A percentile compares a stretch with the other conserved stretches of the same genome.
These are phyloP conservation scores for Coprinopsis cinerea DNA, from an alignment of 768 basidiomycete species.

Conservation along the genomic window DNA sequence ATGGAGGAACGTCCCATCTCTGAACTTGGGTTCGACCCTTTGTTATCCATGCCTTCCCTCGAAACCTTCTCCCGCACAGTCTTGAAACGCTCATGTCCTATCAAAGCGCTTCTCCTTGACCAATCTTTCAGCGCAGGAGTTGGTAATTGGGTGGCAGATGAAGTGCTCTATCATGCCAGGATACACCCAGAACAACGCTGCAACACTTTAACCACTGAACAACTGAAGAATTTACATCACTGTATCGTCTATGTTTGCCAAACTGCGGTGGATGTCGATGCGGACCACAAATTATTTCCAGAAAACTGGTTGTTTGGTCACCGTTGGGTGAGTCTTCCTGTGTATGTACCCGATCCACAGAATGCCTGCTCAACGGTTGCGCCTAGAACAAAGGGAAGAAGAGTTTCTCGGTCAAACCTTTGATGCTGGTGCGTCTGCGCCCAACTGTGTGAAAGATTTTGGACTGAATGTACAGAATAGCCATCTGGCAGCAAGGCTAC, in stretches of 20 bases:
- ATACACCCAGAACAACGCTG: conserved; percentile 69
- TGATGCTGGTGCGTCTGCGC: conserved; percentile 39
- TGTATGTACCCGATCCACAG: not conserved
- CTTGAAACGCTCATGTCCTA: conserved; percentile 52
- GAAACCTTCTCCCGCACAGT: conserved; percentile 44
- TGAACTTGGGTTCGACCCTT: conserved; percentile 70
- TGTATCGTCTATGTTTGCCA: conserved; percentile 51
- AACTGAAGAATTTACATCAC: conserved; percentile 45
- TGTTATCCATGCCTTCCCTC: conserved; percentile 58
- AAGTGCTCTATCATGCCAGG: conserved; percentile 68
- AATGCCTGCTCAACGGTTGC: not conserved
- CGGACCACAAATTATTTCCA: conserved; percentile 64
- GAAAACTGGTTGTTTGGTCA: conserved; percentile 62
- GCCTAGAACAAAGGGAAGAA: conserved; percentile 57
- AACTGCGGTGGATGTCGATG: conserved; percentile 61
- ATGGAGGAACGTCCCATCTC: conserved; percentile 64
- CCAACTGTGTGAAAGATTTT: not conserved
- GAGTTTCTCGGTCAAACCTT: conserved; percentile 28
- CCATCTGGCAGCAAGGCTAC: conserved; percentile 66
- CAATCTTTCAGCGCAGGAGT: conserved; percentile 79
- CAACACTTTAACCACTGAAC: conserved; percentile 43
- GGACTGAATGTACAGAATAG: conserved; percentile 27
- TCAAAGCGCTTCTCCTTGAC: conserved; percentile 73
- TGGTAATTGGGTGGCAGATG: conserved; percentile 80
- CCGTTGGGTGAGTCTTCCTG: conserved; percentile 46